phyloP scores from a whole-genome alignment of 2,329 filamentous ascomycete species.

The Monilinia laxa region DNA sequence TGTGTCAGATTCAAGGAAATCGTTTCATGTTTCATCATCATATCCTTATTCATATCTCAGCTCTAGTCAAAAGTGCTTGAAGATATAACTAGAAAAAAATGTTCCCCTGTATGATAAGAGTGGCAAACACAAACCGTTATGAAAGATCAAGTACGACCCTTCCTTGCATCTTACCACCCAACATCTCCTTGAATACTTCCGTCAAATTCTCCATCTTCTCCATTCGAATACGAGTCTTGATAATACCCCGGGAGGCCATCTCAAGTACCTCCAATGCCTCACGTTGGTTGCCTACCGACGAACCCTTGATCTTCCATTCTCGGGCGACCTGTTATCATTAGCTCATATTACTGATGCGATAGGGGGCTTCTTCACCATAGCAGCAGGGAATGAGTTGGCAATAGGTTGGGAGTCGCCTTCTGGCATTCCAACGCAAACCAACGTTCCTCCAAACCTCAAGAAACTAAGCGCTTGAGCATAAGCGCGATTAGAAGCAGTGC shows the following conservation, averaged over 20 bases:
- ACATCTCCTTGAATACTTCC: slow-evolving; percentile 48
- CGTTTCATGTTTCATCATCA: slow-evolving; percentile 16
- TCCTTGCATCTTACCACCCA: slow-evolving; percentile 46
- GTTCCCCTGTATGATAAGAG: slow-evolving; percentile 2
- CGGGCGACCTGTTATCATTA: slow-evolving; percentile 38
- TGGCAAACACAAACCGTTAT: slow-evolving; percentile 25
- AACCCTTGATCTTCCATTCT: slow-evolving; percentile 50
- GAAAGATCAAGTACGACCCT: slow-evolving; percentile 49
- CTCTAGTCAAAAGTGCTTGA: slow-evolving; percentile 7
- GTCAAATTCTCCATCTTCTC: slow-evolving; percentile 50
- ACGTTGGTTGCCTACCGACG: slow-evolving; percentile 50
- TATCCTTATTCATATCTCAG: slow-evolving; percentile 19
- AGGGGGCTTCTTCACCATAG: slow-evolving; percentile 34
- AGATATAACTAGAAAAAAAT: not conserved
- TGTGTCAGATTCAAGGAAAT: not conserved
- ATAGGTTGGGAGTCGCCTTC: slow-evolving; percentile 48
- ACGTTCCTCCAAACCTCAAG: slow-evolving; percentile 49
- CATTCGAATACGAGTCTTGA: slow-evolving; percentile 47
- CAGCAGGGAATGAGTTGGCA: slow-evolving; percentile 45
- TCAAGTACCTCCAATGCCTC: slow-evolving; percentile 52
- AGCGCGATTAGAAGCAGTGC: slow-evolving; percentile 50
- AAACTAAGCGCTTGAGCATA: slow-evolving; percentile 51
- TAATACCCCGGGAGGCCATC: slow-evolving; percentile 48
- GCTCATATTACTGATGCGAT: slow-evolving; percentile 15
- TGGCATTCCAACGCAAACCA: slow-evolving; percentile 54